phyloP scores from a whole-genome alignment of 164 flowering plant species.

The Litsea cubeba region DNA sequence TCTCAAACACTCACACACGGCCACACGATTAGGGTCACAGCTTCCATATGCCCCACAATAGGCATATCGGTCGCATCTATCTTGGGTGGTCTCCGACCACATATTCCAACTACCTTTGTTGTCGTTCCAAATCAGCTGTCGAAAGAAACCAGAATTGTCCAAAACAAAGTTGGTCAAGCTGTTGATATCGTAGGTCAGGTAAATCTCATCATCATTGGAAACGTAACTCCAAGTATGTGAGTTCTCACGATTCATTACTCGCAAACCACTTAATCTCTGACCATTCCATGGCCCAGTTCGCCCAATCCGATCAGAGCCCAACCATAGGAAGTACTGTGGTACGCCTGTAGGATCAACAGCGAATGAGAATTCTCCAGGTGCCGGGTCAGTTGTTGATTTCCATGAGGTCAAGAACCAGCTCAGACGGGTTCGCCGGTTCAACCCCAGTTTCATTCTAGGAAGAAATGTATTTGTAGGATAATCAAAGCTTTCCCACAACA shows the following conservation, averaged over 20 bases:
- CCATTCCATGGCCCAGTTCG: slow-evolving; percentile 16
- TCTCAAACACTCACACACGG: slow-evolving; percentile 30
- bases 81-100: neutral
- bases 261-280: neutral
- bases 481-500: slow-evolving; percentile 6
- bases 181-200: neutral
- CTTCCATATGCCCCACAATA: slow-evolving; percentile 32
- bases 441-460: slow-evolving; percentile 21
- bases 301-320: neutral
- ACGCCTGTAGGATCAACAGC: neutral
- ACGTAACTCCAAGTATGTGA: neutral
- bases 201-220: neutral
- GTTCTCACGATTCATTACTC: neutral
- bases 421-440: slow-evolving; percentile 4
- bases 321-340: neutral
- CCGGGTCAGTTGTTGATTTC: slow-evolving; percentile 15
- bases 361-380: slow-evolving; percentile 5
- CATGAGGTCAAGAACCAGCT: slow-evolving; percentile 9
- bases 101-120: slow-evolving; percentile 11
- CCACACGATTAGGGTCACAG: slow-evolving; percentile 20
- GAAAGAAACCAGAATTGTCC: slow-evolving; percentile 1
- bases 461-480: slow-evolving; percentile 18
- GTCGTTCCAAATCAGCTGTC: slow-evolving; percentile 16
- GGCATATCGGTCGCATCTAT: slow-evolving; percentile 24
- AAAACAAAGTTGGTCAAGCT: neutral